Evolutionary conservation across 345 rosid genomes (phyloP).

Genomic region (Adansonia digitata): DNA sequence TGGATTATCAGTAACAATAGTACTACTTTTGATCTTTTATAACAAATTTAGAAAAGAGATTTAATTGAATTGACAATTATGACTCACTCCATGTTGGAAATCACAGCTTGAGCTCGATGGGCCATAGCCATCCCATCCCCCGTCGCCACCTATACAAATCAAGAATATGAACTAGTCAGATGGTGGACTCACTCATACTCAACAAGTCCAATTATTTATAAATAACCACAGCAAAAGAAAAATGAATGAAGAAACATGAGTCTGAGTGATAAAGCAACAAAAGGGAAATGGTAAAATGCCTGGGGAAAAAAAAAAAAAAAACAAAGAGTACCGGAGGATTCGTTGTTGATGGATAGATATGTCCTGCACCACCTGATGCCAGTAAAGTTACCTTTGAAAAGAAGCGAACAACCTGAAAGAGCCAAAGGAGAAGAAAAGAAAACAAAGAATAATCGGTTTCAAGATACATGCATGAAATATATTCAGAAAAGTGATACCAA

Average conservation of each 20-base stretch:
- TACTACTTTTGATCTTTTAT: too few species aligned
- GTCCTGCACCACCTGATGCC: conserved; percentile 99
- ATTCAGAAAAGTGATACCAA: conserved; percentile 1
- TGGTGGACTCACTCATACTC: too few species aligned
- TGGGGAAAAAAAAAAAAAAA: conserved; percentile 9
- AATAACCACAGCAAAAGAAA: too few species aligned
- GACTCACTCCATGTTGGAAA: conserved; percentile 97
- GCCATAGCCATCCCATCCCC: conserved; percentile 99
- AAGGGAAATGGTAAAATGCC: not conserved
- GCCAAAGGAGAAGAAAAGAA: not conserved
- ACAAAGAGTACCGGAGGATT: conserved; percentile 66
- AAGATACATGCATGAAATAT: not conserved
- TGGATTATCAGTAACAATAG: too few species aligned
- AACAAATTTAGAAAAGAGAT: not conserved
- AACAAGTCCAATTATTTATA: not conserved
- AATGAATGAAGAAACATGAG: too few species aligned
- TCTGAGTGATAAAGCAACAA: too few species aligned
- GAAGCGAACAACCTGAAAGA: conserved; percentile 70
- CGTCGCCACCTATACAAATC: conserved; percentile 65
- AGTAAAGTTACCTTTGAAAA: conserved; percentile 89
- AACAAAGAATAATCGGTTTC: conserved; percentile 5
- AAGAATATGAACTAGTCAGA: conserved; percentile 1
- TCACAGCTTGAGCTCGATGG: conserved; percentile 91
- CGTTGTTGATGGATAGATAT: conserved; percentile 88
- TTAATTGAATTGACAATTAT: not conserved